Percentiles rank a stretch among this genome's conserved stretches.
These are phyloP conservation scores for Cladosporium sphaerospermum DNA, from an alignment of 2,329 filamentous ascomycete genomes.

Conservation along the genomic window DNA sequence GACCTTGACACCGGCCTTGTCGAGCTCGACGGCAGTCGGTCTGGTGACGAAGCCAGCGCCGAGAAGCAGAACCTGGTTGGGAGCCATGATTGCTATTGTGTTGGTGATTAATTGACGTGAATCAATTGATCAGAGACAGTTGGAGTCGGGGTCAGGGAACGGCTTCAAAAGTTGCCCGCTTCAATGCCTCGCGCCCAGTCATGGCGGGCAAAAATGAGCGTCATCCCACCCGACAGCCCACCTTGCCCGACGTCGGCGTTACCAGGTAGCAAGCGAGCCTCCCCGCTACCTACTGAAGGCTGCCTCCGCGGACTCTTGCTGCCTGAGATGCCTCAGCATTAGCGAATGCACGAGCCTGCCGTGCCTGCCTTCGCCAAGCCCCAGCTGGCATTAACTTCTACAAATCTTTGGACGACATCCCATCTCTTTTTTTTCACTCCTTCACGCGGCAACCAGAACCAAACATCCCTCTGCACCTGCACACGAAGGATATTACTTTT, in stretches of 20 bases:
- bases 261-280: no score
- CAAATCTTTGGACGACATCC: background rate
- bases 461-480: background rate
- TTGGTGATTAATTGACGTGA: slow-evolving; percentile 4
- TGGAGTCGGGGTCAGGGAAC: background rate
- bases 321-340: no score
- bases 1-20: slow-evolving; percentile 51
- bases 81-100: background rate
- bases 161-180: no score
- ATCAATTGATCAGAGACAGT: background rate
- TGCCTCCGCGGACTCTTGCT: no score
- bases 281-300: no score
- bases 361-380: background rate
- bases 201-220: no score
- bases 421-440: background rate
- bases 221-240: no score
- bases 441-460: slow-evolving; percentile 4
- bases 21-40: slow-evolving; percentile 54
- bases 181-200: no score
- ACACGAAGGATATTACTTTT: slow-evolving; percentile 6
- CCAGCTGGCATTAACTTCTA: background rate
- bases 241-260: no score
- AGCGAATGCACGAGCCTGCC: no score
- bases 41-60: slow-evolving; percentile 50
- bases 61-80: slow-evolving; percentile 42